These are phyloP conservation scores for Leishmania major DNA, from an alignment of 208 protist species.

Conservation along the genomic window DNA sequence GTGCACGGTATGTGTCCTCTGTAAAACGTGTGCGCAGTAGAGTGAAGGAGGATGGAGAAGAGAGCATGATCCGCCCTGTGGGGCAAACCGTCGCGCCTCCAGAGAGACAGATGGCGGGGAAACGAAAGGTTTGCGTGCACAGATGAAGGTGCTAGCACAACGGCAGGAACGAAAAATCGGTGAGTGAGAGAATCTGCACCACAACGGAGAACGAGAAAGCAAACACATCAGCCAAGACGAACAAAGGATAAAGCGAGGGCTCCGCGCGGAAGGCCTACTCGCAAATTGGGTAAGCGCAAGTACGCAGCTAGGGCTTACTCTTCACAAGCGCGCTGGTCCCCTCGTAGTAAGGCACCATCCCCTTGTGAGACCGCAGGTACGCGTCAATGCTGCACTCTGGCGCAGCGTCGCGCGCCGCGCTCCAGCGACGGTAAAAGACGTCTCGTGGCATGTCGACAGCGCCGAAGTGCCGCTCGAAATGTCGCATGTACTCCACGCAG, in stretches of 20 bases:
- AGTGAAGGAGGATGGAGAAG: background rate
- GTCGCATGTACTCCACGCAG: constrained; percentile 64
- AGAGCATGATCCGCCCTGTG: background rate
- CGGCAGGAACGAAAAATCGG: background rate
- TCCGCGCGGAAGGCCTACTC: background rate
- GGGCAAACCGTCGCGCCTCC: background rate
- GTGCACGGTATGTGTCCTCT: background rate
- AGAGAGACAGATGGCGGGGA: background rate
- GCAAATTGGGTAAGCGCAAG: no score
- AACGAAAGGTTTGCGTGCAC: background rate
- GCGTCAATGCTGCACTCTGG: constrained; percentile 34
- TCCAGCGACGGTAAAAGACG: constrained; percentile 61
- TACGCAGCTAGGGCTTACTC: background rate
- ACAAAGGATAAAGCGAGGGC: background rate
- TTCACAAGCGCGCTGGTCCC: background rate
- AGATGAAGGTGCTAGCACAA: background rate
- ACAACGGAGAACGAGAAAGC: background rate
- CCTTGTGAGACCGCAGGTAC: constrained; percentile 44
- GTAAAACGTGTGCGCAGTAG: background rate
- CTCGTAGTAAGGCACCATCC: constrained; percentile 49
- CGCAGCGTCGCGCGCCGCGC: constrained; percentile 30
- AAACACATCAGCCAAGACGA: background rate
- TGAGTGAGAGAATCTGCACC: background rate
- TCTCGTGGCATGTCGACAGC: constrained; percentile 31
- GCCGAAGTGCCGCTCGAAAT: constrained; percentile 61